Base-by-base conservation (phyloP, 2,329 filamentous ascomycete genomes). In the Aspergillus quadrilineatus region DNA sequence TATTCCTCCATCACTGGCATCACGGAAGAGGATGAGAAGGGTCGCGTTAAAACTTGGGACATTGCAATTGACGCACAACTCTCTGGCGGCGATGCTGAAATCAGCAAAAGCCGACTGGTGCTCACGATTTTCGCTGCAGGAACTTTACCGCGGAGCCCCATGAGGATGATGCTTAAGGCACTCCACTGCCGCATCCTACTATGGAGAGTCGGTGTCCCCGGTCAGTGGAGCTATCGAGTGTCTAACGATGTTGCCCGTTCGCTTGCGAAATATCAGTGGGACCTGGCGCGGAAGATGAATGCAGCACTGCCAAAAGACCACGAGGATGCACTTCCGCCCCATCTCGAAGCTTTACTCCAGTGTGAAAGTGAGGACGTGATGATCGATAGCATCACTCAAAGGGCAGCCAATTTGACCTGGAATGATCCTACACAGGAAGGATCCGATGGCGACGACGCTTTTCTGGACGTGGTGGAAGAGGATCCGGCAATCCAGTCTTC, bases 51-150 rank as follows among this genome's bases (percentile, higher is more conserved):
- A 75, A 90, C 92, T 0, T 97, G 93, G 93, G 84, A 88, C 34
- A 96, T 96, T 67, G 92, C 92, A 12, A 83, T 97, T 53, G 93
- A 97, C 73, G 92, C 93, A 28, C 93, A 97, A 72, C 82, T 97
- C 17, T 90, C 90, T 8, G 93, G 93, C 42, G 92, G 93, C 12
- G 93, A 97, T 73, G 84, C 88, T 7, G 90, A 96, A 71, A 89
- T 97, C 64, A 96, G 89, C 79, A 92, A 89, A 73, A 92, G 90
- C 72, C 86, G 93, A 49, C 80, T 97, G 32, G 84, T 93, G 0
- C 79, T 97, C 49, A 96, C 92, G 0, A 81, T 97, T 28, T 87
- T 97, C 67, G 92, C 92, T 7, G 95, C 92, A 1, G 88, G 88
- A 26, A 96, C 92, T 0, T 80, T 97, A 1, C 92, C 92, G 9